These are phyloP conservation scores for Cardiospermum halicacabum DNA, from an alignment of 345 rosid genomes.

Conservation along the genomic window DNA sequence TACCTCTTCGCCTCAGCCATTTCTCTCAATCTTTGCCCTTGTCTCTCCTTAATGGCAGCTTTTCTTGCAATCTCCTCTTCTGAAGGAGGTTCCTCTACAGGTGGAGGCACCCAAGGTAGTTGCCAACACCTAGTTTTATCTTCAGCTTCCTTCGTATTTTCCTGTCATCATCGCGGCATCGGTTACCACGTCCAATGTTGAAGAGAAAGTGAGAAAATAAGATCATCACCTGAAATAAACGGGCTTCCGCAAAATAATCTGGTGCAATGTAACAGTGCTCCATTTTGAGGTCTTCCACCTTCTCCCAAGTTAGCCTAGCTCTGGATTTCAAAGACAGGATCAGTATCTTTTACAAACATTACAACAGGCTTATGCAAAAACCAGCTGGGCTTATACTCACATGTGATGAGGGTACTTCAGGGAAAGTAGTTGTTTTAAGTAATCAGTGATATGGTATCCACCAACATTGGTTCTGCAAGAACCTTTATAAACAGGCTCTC, in stretches of 20 bases:
- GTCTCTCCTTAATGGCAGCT: constrained; percentile 90
- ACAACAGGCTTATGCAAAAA: constrained; percentile 10
- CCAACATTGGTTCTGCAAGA: constrained; percentile 84
- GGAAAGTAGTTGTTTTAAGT: constrained; percentile 89
- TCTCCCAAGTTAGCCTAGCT: constrained; percentile 84
- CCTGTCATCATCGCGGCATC: constrained; percentile 42
- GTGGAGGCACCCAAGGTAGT: constrained; percentile 93
- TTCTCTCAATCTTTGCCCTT: constrained; percentile 90
- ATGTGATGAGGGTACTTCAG: constrained; percentile 88
- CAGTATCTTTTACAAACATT: background rate
- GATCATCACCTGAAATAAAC: constrained; percentile 57
- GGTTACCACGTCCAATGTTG: constrained; percentile 7
- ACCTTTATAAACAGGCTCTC: constrained; percentile 82
- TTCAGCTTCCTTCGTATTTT: constrained; percentile 81
- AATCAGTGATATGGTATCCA: constrained; percentile 85
- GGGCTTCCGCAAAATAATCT: constrained; percentile 70
- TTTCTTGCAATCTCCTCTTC: constrained; percentile 96
- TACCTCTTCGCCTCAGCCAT: constrained; percentile 97
- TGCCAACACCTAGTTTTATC: constrained; percentile 90
- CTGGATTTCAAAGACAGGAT: constrained; percentile 28
- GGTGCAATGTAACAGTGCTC: constrained; percentile 86
- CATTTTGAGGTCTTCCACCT: constrained; percentile 94
- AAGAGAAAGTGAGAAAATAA: constrained; percentile 8
- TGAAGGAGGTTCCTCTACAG: constrained; percentile 85
- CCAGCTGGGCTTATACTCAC: constrained; percentile 37